These are phyloP conservation scores for Talaromyces stipitatus DNA, from an alignment of 495 filamentous ascomycete genomes.

Conservation along the genomic window DNA sequence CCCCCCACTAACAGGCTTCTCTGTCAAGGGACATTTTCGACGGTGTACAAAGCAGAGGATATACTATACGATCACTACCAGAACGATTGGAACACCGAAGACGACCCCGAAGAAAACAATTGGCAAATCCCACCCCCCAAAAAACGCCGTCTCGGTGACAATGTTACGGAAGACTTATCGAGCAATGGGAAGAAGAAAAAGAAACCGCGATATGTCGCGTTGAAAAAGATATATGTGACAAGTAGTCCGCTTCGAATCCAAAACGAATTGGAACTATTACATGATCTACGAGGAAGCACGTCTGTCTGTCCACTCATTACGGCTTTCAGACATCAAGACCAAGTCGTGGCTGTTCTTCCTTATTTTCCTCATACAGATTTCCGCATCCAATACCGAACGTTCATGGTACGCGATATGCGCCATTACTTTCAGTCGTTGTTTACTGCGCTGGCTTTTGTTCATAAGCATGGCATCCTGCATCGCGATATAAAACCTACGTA, in stretches of 20 bases:
- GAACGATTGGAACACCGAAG: conserved; percentile 77
- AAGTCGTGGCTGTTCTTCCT: conserved; percentile 89
- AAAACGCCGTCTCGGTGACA: conserved; percentile 28
- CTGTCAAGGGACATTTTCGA: conserved; percentile 86
- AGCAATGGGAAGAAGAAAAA: conserved; percentile 16
- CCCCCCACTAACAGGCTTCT: conserved; percentile 7
- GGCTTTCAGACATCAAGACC: conserved; percentile 85
- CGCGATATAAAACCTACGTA: conserved; percentile 97
- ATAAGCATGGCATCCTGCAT: conserved; percentile 77
- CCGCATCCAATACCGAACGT: conserved; percentile 84
- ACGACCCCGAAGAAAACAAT: conserved; percentile 52
- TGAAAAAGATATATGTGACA: conserved; percentile 99
- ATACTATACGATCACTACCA: conserved; percentile 74
- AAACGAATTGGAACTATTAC: conserved; percentile 94
- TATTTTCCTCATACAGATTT: conserved; percentile 97
- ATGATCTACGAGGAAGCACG: conserved; percentile 72
- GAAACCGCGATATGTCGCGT: conserved; percentile 73
- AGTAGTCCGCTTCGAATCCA: conserved; percentile 87
- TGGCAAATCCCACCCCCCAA: conserved; percentile 57
- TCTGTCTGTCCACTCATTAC: conserved; percentile 94
- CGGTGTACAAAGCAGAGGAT: conserved; percentile 98
- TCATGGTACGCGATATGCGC: conserved; percentile 75
- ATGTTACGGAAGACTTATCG: conserved; percentile 17
- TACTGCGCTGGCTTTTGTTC: conserved; percentile 73
- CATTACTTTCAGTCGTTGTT: conserved; percentile 88